Evolutionary conservation across 352 stramenopile genomes (phyloP).

Genomic region (Pythium guiyangense): DNA sequence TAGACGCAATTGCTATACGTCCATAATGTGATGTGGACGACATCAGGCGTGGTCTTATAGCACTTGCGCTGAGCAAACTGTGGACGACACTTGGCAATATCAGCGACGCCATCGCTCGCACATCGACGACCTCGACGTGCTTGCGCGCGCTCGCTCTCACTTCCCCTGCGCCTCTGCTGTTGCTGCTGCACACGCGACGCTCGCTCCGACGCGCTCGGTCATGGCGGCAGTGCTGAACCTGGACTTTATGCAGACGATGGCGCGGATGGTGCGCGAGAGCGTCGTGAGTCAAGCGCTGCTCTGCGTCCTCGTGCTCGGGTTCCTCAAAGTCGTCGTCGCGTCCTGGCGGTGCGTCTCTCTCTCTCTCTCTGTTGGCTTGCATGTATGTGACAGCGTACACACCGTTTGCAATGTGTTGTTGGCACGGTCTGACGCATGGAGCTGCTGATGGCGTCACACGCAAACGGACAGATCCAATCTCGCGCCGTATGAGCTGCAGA

Average conservation of each 20-base stretch:
- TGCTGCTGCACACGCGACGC: not conserved
- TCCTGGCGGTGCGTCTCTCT: conserved; percentile 40
- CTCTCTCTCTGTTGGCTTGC: no score
- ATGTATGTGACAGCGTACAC: no score
- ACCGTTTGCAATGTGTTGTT: no score
- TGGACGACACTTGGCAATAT: no score
- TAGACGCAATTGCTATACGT: no score
- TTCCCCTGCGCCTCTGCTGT: not conserved
- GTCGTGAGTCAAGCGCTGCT: conserved; percentile 64
- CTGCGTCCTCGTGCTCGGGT: conserved; percentile 41
- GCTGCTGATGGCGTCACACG: not conserved
- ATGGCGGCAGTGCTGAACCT: conserved; percentile 63
- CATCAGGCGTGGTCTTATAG: no score
- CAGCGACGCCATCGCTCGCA: no score
- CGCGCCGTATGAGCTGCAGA: conserved; percentile 63
- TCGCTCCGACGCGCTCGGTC: not conserved
- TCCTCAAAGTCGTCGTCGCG: conserved; percentile 58
- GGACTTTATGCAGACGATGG: conserved; percentile 58
- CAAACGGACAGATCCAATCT: conserved; percentile 21
- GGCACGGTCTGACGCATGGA: not conserved
- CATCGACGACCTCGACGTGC: no score
- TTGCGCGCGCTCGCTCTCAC: not conserved
- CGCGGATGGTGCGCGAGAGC: conserved; percentile 51
- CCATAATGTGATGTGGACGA: no score
- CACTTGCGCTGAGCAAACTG: no score